These are phyloP conservation scores for Bisporella sp. DNA, from an alignment of 2,329 filamentous ascomycete species.

Conservation along the genomic window DNA sequence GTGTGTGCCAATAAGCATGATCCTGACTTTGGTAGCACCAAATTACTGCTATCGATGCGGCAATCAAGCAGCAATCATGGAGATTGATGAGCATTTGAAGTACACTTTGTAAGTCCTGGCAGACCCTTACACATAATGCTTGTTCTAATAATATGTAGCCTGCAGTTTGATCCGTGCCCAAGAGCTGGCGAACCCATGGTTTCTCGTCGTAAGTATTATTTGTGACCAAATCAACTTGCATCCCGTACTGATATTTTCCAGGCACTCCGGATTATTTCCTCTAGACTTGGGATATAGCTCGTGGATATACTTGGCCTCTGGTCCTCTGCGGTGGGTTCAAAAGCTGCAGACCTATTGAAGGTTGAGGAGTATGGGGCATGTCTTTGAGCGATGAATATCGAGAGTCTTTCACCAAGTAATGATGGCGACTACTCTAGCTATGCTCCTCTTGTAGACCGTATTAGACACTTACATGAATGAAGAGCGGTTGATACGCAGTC, in stretches of 20 bases:
- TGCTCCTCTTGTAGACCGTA: neutral
- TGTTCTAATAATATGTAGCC: constrained; percentile 47
- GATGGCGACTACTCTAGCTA: neutral
- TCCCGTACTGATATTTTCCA: constrained; percentile 23
- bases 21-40: constrained; percentile 48
- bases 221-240: neutral
- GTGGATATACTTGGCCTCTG: constrained; percentile 4
- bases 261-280: constrained; percentile 98
- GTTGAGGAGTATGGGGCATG: neutral
- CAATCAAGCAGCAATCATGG: constrained; percentile 99
- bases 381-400: neutral
- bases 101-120: constrained; percentile 86
- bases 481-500: neutral
- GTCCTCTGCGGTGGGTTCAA: neutral
- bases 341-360: constrained; percentile 16
- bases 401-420: no score
- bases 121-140: neutral
- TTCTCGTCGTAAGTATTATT: constrained; percentile 62
- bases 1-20: neutral
- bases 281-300: constrained; percentile 39
- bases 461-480: neutral
- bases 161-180: constrained; percentile 98
- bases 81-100: constrained; percentile 98
- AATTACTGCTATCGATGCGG: constrained; percentile 99
- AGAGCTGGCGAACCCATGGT: constrained; percentile 98